Evolutionary conservation across 2,329 filamentous ascomycete genomes (phyloP).

Genomic region (Basipetospora sp.): DNA sequence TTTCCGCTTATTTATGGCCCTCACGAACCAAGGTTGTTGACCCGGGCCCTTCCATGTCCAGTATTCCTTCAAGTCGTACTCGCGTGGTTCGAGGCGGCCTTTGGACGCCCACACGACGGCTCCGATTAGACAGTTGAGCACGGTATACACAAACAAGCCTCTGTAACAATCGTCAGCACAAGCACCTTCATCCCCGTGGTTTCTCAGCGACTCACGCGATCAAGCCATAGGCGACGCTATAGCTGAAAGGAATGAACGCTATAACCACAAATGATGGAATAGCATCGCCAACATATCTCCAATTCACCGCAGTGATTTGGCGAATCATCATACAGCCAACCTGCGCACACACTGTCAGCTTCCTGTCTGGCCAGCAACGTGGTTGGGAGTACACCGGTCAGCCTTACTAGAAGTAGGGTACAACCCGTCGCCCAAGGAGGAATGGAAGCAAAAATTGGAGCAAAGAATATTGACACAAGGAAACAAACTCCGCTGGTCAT

Average conservation of each 20-base stretch:
- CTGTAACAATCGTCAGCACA: constrained; percentile 16
- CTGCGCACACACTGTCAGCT: constrained; percentile 16
- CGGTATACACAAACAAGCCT: constrained; percentile 38
- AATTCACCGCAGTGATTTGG: constrained; percentile 60
- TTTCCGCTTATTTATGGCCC: constrained; percentile 15
- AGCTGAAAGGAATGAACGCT: constrained; percentile 62
- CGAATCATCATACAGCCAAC: constrained; percentile 68
- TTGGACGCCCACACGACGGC: constrained; percentile 28
- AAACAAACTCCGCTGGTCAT: constrained; percentile 69
- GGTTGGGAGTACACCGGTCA: no score
- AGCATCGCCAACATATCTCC: constrained; percentile 61
- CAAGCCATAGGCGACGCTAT: constrained; percentile 63
- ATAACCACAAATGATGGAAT: constrained; percentile 64
- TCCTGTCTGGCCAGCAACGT: no score
- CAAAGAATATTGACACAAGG: constrained; percentile 77
- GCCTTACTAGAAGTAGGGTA: constrained; percentile 49
- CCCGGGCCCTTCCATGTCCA: constrained; percentile 39
- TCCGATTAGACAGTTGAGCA: constrained; percentile 34
- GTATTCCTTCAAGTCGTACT: constrained; percentile 41
- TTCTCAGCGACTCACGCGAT: constrained; percentile 40
- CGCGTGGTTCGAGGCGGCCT: constrained; percentile 29
- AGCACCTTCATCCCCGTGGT: neutral
- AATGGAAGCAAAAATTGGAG: constrained; percentile 78
- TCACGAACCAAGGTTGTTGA: constrained; percentile 32
- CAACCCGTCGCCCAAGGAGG: constrained; percentile 75